Conservation (phyloP, 768 basidiomycete species). For the Mycena rosella region DNA sequence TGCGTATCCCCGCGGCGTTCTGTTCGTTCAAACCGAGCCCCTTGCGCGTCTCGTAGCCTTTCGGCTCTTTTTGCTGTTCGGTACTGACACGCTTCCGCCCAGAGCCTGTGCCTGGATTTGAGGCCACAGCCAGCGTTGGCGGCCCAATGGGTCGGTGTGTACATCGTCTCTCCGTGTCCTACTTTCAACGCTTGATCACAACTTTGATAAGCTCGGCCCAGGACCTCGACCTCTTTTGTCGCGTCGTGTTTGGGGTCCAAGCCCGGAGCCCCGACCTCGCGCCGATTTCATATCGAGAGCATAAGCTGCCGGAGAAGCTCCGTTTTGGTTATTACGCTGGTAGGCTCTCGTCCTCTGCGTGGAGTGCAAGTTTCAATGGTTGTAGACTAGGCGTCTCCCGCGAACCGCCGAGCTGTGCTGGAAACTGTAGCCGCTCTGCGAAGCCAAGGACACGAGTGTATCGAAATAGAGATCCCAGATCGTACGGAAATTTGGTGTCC, state of each 20-base stretch:
- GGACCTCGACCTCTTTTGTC: constrained; percentile 75
- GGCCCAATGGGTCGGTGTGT: constrained; percentile 79
- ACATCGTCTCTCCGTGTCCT: neutral
- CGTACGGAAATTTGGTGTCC: constrained; percentile 51
- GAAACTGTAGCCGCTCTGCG: constrained; percentile 77
- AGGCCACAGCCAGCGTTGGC: constrained; percentile 66
- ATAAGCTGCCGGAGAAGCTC: constrained; percentile 66
- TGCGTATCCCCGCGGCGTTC: too few relatives aligned
- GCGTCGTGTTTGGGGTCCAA: constrained; percentile 64
- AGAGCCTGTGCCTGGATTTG: constrained; percentile 79
- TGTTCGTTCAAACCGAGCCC: constrained; percentile 80
- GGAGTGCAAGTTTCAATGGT: constrained; percentile 41
- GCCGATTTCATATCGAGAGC: constrained; percentile 74
- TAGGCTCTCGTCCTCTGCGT: constrained; percentile 39
- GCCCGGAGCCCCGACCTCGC: constrained; percentile 56
- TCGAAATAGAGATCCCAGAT: constrained; percentile 72
- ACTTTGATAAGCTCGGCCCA: constrained; percentile 65
- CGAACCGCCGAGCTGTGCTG: constrained; percentile 78
- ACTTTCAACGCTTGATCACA: constrained; percentile 25
- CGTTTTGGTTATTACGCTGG: constrained; percentile 84
- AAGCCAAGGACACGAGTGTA: constrained; percentile 82
- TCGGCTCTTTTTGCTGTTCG: neutral
- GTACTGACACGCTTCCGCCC: neutral
- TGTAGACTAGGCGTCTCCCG: constrained; percentile 76
- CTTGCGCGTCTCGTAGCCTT: constrained; percentile 67